These are phyloP conservation scores for Plenodomus lindquistii DNA, from an alignment of 2,329 filamentous ascomycete genomes.

Conservation along the genomic window DNA sequence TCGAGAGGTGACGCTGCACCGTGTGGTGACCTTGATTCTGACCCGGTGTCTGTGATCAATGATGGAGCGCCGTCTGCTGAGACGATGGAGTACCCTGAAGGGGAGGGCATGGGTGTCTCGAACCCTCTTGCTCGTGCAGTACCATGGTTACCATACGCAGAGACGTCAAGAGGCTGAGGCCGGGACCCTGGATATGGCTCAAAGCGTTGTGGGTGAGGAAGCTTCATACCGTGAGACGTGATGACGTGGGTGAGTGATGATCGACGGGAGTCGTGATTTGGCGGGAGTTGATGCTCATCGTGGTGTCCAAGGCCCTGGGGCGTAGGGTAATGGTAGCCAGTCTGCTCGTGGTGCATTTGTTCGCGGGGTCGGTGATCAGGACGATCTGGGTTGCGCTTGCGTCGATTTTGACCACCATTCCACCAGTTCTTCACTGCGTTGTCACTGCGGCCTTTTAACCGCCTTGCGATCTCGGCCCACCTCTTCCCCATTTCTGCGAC, in stretches of 20 bases:
- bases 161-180: constrained; percentile 38
- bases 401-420: constrained; percentile 89
- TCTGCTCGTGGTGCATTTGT: constrained; percentile 38
- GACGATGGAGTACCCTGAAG: constrained; percentile 63
- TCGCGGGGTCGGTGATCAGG: constrained; percentile 30
- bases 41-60: constrained; percentile 67
- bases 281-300: constrained; percentile 30
- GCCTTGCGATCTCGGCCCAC: constrained; percentile 90
- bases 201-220: constrained; percentile 38
- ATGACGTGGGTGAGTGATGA: constrained; percentile 31
- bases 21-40: constrained; percentile 52
- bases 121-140: constrained; percentile 36
- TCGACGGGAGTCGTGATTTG: constrained; percentile 36
- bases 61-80: constrained; percentile 69
- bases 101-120: constrained; percentile 66
- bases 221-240: constrained; percentile 32
- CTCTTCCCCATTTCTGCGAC: constrained; percentile 80
- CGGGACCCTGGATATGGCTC: constrained; percentile 38
- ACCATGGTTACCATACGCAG: constrained; percentile 24
- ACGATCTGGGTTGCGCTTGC: constrained; percentile 52
- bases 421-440: constrained; percentile 98
- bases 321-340: constrained; percentile 34
- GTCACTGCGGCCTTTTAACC: constrained; percentile 82
- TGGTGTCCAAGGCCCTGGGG: constrained; percentile 27
- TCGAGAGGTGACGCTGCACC: constrained; percentile 53